Percentiles rank a stretch among this genome's conserved stretches.
These are phyloP conservation scores for Bromus sterilis DNA, from an alignment of 176 grass and related monocot genomes.

Conservation along the genomic window DNA sequence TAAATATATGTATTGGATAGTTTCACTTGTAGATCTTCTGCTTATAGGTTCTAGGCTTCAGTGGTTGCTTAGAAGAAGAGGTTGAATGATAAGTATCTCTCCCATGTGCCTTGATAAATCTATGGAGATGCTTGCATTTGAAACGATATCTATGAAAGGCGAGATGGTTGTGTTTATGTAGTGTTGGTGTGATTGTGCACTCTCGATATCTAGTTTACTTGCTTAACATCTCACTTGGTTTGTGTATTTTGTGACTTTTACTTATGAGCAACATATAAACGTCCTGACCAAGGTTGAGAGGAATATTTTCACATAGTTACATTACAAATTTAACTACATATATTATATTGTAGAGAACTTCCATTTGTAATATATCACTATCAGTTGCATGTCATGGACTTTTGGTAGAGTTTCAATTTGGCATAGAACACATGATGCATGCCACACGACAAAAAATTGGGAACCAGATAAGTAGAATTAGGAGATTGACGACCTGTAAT, in stretches of 20 bases:
- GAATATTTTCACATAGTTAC: background rate
- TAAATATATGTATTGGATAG: background rate
- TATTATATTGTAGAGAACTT: background rate
- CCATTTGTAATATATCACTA: background rate
- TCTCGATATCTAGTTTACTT: background rate
- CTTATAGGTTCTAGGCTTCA: conserved; percentile 16
- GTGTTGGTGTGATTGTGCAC: background rate
- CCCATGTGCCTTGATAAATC: background rate
- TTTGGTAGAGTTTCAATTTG: background rate
- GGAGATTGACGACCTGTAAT: no score
- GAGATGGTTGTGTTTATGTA: background rate
- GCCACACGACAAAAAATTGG: no score
- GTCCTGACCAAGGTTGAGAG: background rate
- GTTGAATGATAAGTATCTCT: background rate
- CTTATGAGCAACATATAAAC: background rate
- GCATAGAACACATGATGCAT: no score
- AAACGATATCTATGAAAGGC: background rate
- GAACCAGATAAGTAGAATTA: no score
- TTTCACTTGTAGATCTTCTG: background rate
- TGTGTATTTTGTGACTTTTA: background rate
- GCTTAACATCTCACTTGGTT: background rate
- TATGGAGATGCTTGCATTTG: background rate
- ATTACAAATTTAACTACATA: background rate
- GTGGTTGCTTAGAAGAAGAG: background rate
- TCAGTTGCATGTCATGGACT: background rate